Evolutionary conservation across 306 rosid genomes (phyloP), one percentile per base, ranked within the genome.

Genomic region (Cotoneaster glaucophyllus): DNA sequence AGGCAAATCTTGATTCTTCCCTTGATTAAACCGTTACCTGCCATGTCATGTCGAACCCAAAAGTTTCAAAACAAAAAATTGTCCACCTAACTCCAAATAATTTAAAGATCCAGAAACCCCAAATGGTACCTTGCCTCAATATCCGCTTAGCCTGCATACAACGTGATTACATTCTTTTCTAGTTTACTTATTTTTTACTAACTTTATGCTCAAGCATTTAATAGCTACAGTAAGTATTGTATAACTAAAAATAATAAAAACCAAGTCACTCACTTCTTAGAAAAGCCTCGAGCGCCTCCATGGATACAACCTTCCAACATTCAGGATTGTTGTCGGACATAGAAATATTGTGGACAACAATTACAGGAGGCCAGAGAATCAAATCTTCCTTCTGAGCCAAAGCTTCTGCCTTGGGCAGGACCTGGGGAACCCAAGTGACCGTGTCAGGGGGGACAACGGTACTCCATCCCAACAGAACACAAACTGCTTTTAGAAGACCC

Each of bases 401-500:
- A 79, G 91, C 92, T 80, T 90, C 96, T 17, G 82, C 85, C 61
- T 73, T 73, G 37, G 92, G 88, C 83, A 95, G 83, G 58, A 85
- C 77, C 81, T 92, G 90, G 73, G 97, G 98, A 85, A 79, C 86
- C 97, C 97, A 95, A 63, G 92, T 93, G 67, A 92, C 76, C 14
- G 92, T 86, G 58, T 92, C 93, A n/a, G 77, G 84, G 45, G 97
- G 96, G 74, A 85, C 75, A 74, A 69, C 82, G 37, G 92, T 88
- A 78, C 88, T 96, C 98, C 98, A 94, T 72, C 98, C 97, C 89
- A 94, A 79, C 82, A 94, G 78, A 78, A 90, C 97, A 84, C 96
- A 92, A 56, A 92, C 77, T 72, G 98, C 98, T 86, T 80, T 92
- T 80, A 81, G 97, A 81, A 94, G 95, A 77, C 92, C 98, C 82